A percentile compares a stretch with the other conserved stretches of the same genome.
Conservation (phyloP, 306 rosid species). For the Cajanus cajan region DNA sequence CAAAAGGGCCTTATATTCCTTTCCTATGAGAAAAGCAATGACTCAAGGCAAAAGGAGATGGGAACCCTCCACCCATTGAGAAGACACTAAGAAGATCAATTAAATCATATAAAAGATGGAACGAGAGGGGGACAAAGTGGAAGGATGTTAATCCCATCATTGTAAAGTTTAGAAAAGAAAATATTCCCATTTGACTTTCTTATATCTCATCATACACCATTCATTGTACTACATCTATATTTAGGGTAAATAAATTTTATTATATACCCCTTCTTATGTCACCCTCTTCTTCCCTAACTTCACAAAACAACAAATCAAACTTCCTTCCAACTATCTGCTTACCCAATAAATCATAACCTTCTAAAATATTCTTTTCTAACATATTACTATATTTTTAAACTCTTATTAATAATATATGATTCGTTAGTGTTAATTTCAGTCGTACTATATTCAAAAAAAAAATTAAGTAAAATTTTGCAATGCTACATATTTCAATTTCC, state of each 20-base stretch:
- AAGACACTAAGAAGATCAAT: conserved; percentile 34
- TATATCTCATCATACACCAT: conserved; percentile 65
- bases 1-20: conserved; percentile 67
- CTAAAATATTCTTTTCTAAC: neutral
- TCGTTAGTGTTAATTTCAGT: no score
- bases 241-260: neutral
- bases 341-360: neutral
- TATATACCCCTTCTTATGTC: conserved; percentile 23
- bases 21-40: conserved; percentile 73
- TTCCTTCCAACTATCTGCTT: conserved; percentile 17
- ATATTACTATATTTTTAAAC: neutral
- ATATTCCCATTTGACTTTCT: conserved; percentile 83
- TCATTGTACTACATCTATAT: conserved; percentile 49
- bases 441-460: no score
- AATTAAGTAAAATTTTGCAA: no score
- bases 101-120: conserved; percentile 31
- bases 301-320: conserved; percentile 20
- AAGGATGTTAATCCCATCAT: conserved; percentile 90
- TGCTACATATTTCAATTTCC: no score
- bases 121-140: conserved; percentile 94
- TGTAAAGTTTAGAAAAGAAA: conserved; percentile 68
- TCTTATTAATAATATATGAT: neutral
- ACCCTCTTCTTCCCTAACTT: conserved; percentile 12
- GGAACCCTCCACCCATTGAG: conserved; percentile 64
- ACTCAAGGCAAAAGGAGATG: conserved; percentile 55